phyloP scores from a whole-genome alignment of 805 yeast species.

The Yamadazyma tumulicola region DNA sequence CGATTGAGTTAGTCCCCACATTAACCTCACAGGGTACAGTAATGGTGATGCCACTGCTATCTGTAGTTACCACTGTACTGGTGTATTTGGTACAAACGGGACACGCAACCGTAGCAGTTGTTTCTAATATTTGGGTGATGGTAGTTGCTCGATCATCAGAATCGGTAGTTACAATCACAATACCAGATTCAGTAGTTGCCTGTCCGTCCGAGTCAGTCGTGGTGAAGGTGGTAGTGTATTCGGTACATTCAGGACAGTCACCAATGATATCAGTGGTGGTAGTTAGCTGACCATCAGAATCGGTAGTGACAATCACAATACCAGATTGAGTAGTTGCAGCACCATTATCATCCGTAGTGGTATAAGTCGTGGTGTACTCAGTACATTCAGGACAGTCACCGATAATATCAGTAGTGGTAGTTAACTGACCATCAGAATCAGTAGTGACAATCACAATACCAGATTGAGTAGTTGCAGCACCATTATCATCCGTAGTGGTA shows the following conservation, averaged over 20 bases:
- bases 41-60: conserved; percentile 11
- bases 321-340: conserved; percentile 1
- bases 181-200: conserved; percentile 1
- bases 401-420: conserved; percentile 10
- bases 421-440: conserved; percentile 10
- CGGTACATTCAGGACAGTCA: conserved; percentile 1
- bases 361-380: conserved; percentile 2
- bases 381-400: conserved; percentile 5
- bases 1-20: conserved; percentile 5
- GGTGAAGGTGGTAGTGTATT: not conserved
- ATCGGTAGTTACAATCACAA: conserved; percentile 5
- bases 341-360: conserved; percentile 3
- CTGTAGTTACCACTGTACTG: conserved; percentile 10
- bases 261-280: not conserved
- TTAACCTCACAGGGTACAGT: conserved; percentile 17
- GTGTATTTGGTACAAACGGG: conserved; percentile 7
- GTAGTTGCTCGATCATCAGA: not conserved
- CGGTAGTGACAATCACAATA: conserved; percentile 6
- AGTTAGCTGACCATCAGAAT: conserved; percentile 3
- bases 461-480: conserved; percentile 11
- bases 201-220: conserved; percentile 1
- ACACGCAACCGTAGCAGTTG: conserved; percentile 9
- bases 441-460: conserved; percentile 14
- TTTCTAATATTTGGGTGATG: not conserved
- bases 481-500: conserved; percentile 11